Percentiles rank a stretch among this genome's conserved stretches.
Conservation (phyloP, 1,284 basidiomycete species). For the Leccinum insolens region DNA sequence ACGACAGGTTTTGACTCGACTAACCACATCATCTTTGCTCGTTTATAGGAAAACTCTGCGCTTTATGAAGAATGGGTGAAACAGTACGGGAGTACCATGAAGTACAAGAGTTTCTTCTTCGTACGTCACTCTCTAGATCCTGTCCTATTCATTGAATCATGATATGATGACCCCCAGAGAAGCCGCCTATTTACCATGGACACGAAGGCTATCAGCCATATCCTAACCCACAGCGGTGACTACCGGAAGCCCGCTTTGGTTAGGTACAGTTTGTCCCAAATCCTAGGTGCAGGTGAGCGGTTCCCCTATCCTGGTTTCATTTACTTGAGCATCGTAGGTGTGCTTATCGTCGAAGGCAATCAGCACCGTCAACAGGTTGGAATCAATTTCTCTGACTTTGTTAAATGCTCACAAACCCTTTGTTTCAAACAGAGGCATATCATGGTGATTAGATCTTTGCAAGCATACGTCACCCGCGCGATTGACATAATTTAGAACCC, state of each 20-base stretch:
- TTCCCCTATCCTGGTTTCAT: not conserved
- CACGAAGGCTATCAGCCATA: conserved; percentile 31
- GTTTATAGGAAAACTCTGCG: conserved; percentile 35
- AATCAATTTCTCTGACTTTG: not conserved
- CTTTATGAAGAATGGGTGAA: conserved; percentile 55
- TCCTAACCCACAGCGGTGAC: conserved; percentile 37
- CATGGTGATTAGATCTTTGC: conserved; percentile 16
- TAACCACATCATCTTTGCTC: not conserved
- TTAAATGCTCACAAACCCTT: not conserved
- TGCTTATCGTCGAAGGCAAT: conserved; percentile 19
- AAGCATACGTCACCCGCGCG: not conserved
- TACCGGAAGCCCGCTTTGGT: conserved; percentile 37
- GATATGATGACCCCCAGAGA: not conserved
- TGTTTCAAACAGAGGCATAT: conserved; percentile 19
- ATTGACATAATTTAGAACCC: conserved; percentile 41
- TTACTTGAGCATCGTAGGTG: not conserved
- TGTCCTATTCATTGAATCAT: not conserved
- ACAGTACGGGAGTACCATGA: conserved; percentile 56
- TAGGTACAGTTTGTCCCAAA: conserved; percentile 22
- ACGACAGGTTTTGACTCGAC: not conserved
- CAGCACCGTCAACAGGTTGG: conserved; percentile 33
- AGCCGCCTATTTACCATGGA: conserved; percentile 7
- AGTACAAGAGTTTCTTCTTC: conserved; percentile 47
- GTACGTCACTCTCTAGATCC: conserved; percentile 36
- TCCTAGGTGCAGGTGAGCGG: conserved; percentile 36